Evolutionary conservation across 2,329 filamentous ascomycete genomes (phyloP).

Genomic region (Trichoderma atroviride): DNA sequence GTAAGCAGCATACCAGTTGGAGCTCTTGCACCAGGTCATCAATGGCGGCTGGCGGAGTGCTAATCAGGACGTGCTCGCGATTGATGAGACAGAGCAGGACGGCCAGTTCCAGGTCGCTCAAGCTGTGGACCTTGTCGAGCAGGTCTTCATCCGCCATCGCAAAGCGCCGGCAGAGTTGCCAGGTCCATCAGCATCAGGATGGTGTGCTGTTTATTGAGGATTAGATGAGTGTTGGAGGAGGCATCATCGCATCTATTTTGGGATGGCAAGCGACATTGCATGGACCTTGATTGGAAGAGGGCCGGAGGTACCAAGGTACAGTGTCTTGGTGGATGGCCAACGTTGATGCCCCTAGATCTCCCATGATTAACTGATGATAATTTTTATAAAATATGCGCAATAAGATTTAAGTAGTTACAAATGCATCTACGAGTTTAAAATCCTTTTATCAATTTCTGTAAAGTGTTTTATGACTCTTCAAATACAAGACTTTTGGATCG

Average conservation of each 20-base stretch:
- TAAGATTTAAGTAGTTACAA: not conserved
- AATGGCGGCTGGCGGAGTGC: slow-evolving; percentile 64
- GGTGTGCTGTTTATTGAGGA: not conserved
- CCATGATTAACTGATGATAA: rapidly evolving
- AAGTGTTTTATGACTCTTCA: not conserved
- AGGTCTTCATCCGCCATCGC: slow-evolving; percentile 65
- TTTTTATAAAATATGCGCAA: not conserved
- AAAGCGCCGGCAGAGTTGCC: slow-evolving; percentile 29
- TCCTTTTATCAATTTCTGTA: not conserved
- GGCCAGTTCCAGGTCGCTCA: slow-evolving; percentile 88
- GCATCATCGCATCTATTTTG: not conserved
- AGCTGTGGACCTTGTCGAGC: slow-evolving; percentile 69
- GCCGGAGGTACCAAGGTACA: not conserved
- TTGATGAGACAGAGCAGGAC: slow-evolving; percentile 78
- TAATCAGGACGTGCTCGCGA: slow-evolving; percentile 86
- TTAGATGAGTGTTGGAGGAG: not conserved
- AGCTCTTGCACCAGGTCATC: slow-evolving; percentile 75
- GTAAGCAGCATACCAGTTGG: slow-evolving; percentile 56
- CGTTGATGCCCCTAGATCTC: not conserved
- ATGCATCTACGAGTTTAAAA: not conserved
- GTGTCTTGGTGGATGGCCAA: not conserved
- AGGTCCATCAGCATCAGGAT: slow-evolving; percentile 35
- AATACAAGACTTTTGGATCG: not conserved
- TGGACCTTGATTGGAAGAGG: not conserved
- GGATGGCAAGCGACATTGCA: slow-evolving; percentile 5